Evolutionary conservation across 2,329 filamentous ascomycete species (phyloP).

Genomic region (Cercospora sojina): DNA sequence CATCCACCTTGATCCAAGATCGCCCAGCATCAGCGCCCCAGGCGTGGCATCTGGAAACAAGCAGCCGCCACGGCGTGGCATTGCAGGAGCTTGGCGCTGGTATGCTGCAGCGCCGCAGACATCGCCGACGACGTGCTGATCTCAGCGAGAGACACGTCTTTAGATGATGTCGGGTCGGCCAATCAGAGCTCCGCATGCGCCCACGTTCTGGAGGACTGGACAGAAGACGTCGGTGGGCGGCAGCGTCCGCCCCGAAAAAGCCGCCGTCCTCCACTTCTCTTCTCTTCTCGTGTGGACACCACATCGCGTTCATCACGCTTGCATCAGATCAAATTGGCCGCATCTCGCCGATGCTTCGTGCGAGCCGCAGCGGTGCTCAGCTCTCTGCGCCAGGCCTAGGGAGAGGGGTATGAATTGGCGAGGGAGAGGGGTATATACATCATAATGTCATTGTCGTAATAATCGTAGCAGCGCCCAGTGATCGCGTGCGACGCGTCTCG

Average conservation of each 20-base stretch:
- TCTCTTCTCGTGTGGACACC: neutral
- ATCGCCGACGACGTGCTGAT: neutral
- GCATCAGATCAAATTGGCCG: neutral
- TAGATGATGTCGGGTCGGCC: neutral
- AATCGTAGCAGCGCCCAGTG: too few relatives aligned
- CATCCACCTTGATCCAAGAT: too few relatives aligned
- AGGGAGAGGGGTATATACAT: too few relatives aligned
- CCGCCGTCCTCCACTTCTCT: neutral
- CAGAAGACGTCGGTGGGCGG: neutral
- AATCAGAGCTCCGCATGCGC: neutral
- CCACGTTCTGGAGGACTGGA: neutral
- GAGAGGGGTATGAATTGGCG: too few relatives aligned
- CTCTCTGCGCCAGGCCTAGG: too few relatives aligned
- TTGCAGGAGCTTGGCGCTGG: neutral
- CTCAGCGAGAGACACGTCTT: neutral
- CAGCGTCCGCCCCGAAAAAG: neutral
- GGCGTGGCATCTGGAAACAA: neutral
- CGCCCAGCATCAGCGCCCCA: neutral
- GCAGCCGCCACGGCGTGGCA: neutral
- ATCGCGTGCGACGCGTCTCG: too few relatives aligned
- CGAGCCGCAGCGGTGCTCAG: neutral
- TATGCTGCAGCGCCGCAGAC: neutral
- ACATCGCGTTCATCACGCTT: neutral
- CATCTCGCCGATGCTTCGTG: neutral
- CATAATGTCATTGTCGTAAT: too few relatives aligned